phyloP scores from a whole-genome alignment of 768 basidiomycete species.

The Termitomyces bulborhizus region DNA sequence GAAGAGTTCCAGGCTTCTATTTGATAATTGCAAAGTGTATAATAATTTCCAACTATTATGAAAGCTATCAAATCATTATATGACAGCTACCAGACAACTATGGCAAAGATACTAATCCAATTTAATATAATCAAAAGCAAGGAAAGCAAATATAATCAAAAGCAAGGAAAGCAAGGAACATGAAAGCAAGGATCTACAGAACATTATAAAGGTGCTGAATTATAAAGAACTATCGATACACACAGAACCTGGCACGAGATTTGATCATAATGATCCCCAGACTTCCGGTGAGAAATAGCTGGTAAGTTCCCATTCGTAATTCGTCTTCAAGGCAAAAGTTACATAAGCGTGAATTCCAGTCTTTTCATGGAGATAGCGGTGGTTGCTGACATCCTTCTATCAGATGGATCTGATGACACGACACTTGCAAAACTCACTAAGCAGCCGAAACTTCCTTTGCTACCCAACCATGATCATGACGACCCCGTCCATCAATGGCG shows the following conservation, averaged over 20 bases:
- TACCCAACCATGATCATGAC: slow-evolving; percentile 21
- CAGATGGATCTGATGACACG: neutral
- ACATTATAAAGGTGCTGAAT: neutral
- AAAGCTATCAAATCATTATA: neutral
- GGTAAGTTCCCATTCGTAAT: slow-evolving; percentile 24
- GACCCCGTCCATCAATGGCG: slow-evolving; percentile 10
- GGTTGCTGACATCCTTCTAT: slow-evolving; percentile 13
- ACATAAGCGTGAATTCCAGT: slow-evolving; percentile 26
- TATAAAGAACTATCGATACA: neutral
- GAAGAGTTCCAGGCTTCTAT: too few species aligned
- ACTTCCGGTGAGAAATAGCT: slow-evolving; percentile 27
- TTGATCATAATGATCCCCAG: slow-evolving; percentile 7
- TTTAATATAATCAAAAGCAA: neutral
- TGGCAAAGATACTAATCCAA: neutral
- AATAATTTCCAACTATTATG: too few species aligned
- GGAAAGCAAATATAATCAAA: neutral
- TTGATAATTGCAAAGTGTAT: too few species aligned
- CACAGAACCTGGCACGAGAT: too few species aligned
- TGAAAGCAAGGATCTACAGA: too few species aligned
- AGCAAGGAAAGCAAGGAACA: neutral
- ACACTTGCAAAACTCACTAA: slow-evolving; percentile 17
- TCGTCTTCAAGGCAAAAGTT: slow-evolving; percentile 24
- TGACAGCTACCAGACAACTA: neutral
- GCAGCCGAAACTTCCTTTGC: slow-evolving; percentile 20
- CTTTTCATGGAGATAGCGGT: slow-evolving; percentile 17